Percentiles rank a stretch among this genome's conserved stretches.
Conservation (phyloP, 805 yeast species). For the Wickerhamomyces silvicola region DNA sequence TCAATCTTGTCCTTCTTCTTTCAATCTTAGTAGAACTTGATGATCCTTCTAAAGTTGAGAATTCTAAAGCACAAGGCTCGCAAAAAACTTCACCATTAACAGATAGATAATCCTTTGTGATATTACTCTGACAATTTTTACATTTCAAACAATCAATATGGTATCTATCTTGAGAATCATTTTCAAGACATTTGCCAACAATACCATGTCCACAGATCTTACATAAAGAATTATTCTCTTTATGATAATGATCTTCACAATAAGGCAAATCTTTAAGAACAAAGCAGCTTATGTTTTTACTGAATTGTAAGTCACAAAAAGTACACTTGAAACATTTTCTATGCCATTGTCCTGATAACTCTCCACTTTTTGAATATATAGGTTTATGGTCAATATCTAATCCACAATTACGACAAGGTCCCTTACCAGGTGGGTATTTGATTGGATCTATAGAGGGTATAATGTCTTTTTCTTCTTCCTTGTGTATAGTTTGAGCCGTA, state of each 20-base stretch:
- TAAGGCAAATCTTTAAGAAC: constrained; percentile 75
- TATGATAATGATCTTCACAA: constrained; percentile 75
- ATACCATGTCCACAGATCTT: constrained; percentile 65
- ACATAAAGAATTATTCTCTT: constrained; percentile 70
- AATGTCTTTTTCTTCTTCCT: too few species aligned
- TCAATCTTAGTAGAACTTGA: constrained; percentile 11
- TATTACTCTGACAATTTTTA: constrained; percentile 44
- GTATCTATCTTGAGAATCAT: constrained; percentile 63
- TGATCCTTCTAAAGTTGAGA: constrained; percentile 4
- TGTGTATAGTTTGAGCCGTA: constrained; percentile 1
- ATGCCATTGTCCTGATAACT: constrained; percentile 91
- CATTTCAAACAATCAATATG: constrained; percentile 74
- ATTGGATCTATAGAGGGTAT: too few species aligned
- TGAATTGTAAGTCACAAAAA: constrained; percentile 51
- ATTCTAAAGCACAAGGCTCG: constrained; percentile 29
- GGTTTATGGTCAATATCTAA: constrained; percentile 52
- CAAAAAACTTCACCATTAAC: constrained; percentile 44
- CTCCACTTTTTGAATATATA: constrained; percentile 78
- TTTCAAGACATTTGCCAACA: constrained; percentile 87
- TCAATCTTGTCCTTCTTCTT: constrained; percentile 22
- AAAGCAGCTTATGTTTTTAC: constrained; percentile 61
- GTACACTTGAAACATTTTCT: constrained; percentile 75
- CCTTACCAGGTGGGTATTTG: constrained; percentile 52
- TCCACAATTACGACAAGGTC: constrained; percentile 77
- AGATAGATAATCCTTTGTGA: constrained; percentile 50